Base-by-base conservation (phyloP, 2,329 filamentous ascomycete genomes). In the Amauroascus niger region DNA sequence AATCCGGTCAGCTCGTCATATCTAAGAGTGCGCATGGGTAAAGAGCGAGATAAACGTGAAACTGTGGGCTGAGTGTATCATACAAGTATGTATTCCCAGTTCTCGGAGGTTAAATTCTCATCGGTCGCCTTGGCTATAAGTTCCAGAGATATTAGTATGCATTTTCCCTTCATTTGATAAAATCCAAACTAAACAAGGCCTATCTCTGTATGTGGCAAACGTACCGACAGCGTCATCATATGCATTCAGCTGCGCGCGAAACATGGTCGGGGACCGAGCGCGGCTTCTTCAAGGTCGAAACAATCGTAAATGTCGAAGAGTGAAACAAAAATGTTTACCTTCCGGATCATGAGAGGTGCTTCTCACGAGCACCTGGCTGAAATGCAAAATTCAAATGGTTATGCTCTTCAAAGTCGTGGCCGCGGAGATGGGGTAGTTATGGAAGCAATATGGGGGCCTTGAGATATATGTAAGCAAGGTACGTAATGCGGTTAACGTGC, bases 101-200 rank as follows among this genome's bases (percentile, higher is more conserved):
- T 86, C 71, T 94, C 81, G 28, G 84, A 86, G 20, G 90, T 97
- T 63, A 97, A 80, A 72, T 96, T 98, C 79, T 98, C 93, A 72
- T 98, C 93, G 54, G 93, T 98, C 66, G 93, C 90, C 73, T 86
- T 86, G 65, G 81, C 83, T 84, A 64, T 61, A 63, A 16, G 9
- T 32, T 40, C 47, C 40, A 58, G 55, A 51, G 54, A 62, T 37
- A 59, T 70, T 57, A 71, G 63, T 60, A 52, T 51, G 22, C 11
- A 26, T 14, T 20, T 26, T 13, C 13, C 24, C n/a, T n/a, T n/a
- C n/a, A n/a, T n/a, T n/a, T n/a, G n/a, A 16, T 13, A 2, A 50
- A 16, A 6, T 14, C 9, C 33, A 30, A 14, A 22, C 14, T 7
- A 28, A 43, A 39, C 18, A 22, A 14, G 24, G 20, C 6, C 11